Evolutionary conservation across 495 filamentous ascomycete species (phyloP), one percentile per base, ranked within the genome.

Genomic region (Penicillium malachiteum): DNA sequence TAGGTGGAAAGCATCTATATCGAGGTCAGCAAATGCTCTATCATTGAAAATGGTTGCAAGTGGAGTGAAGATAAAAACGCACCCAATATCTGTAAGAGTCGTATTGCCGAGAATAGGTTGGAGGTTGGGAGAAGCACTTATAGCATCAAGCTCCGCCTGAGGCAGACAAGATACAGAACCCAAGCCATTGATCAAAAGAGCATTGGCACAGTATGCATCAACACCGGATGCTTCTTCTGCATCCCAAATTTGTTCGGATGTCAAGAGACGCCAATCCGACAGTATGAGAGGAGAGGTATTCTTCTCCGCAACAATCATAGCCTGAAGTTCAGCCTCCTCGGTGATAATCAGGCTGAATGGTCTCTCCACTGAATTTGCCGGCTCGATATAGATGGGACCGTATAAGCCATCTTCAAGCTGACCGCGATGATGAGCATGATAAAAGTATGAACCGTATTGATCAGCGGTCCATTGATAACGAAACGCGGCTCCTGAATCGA

Each of bases 381-480:
- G 73, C 16, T 57, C 34, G 42, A 84, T 81, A 40, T 81, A 60
- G 32, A 84, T 78, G 12, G 81, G 59, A 5, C 82, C 82, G 41
- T 75, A 81, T 10, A 81, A 66, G 6, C 82, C 82, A 59, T 85
- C 81, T 52, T 78, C 73, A n/a, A 83, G 56, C 56, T 82, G 77
- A 8, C 76, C 78, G 14, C 70, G 63, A 35, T 67, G 64, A 54
- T 86, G 83, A 5, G 76, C 73, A 64, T 84, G 82, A 46, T 84
- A 84, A 43, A 70, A 67, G 45, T 72, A 72, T 3, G 64, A 50
- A 0, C 73, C 63, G 45, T 65, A 68, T 8, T 73, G 51, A 30
- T 34, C 26, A 13, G 69, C 68, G 4, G 46, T 67, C 73, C 76
- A 86, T 47, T 65, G 67, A 57, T 84, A 82, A 4, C 72, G 63